Evolutionary conservation across 257 asterid genomes (phyloP).

Genomic region (Solanum piurae): DNA sequence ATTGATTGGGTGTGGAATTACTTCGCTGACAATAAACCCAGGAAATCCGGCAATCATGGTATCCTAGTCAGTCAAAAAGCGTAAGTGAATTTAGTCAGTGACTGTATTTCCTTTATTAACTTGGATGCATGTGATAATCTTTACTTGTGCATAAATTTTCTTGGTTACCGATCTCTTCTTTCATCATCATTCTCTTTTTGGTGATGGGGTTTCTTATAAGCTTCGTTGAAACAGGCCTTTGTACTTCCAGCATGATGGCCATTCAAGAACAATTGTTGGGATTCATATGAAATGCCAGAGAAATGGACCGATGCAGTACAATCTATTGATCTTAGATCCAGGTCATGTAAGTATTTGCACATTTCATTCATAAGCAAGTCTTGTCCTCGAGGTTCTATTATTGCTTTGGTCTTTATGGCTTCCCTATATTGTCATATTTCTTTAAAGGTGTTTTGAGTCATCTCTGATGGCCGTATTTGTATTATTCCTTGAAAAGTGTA

Average conservation of each 20-base stretch:
- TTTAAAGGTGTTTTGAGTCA: neutral
- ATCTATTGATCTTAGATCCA: slow-evolving; percentile 75
- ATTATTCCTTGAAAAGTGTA: neutral
- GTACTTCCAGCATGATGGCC: slow-evolving; percentile 92
- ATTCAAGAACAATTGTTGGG: slow-evolving; percentile 91
- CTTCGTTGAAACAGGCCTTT: slow-evolving; percentile 51
- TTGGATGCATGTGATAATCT: neutral
- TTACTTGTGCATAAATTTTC: neutral
- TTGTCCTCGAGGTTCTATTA: neutral
- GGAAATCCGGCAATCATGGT: slow-evolving; percentile 24
- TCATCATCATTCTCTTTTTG: neutral
- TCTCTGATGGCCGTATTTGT: neutral
- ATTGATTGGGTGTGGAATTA: slow-evolving; percentile 86
- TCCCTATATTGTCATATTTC: neutral
- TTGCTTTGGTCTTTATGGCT: neutral
- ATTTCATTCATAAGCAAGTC: slow-evolving; percentile 1
- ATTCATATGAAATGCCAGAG: slow-evolving; percentile 56
- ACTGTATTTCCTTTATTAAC: neutral
- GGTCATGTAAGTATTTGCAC: slow-evolving; percentile 45
- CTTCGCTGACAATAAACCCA: slow-evolving; percentile 35
- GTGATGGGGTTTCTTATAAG: neutral
- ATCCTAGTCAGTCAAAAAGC: slow-evolving; percentile 62
- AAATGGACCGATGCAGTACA: slow-evolving; percentile 46
- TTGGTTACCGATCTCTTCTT: neutral
- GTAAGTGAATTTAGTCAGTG: slow-evolving; percentile 32